These are phyloP conservation scores for Panaeolus papilionaceus DNA, from an alignment of 768 basidiomycete genomes.

Conservation along the genomic window DNA sequence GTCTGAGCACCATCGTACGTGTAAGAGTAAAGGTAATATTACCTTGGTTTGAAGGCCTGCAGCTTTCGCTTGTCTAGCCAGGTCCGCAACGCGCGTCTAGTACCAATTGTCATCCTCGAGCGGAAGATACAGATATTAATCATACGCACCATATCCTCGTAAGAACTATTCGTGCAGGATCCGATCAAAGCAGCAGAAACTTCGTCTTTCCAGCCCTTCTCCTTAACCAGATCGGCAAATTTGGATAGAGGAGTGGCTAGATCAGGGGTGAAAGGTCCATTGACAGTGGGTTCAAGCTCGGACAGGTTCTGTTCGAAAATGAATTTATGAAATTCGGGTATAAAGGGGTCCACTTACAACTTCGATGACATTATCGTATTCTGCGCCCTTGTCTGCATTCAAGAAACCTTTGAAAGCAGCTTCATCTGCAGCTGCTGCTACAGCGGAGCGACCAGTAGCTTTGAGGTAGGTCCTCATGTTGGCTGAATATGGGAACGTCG, in stretches of 20 bases:
- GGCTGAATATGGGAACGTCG: conserved; percentile 94
- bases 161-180: conserved; percentile 99
- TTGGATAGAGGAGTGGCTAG: conserved; percentile 92
- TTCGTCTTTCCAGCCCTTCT: conserved; percentile 93
- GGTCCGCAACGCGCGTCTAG: conserved; percentile 89
- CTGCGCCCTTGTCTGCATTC: conserved; percentile 81
- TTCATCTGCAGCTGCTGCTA: conserved; percentile 85
- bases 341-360: conserved; percentile 60
- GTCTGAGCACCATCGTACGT: conserved; percentile 15
- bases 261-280: conserved; percentile 98
- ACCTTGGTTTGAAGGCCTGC: conserved; percentile 84
- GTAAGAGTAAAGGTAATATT: neutral
- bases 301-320: conserved; percentile 71
- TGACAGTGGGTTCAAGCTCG: conserved; percentile 89
- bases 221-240: conserved; percentile 79
- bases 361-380: conserved; percentile 95
- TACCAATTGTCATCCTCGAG: conserved; percentile 18
- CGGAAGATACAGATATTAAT: neutral
- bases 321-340: conserved; percentile 16
- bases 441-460: conserved; percentile 87
- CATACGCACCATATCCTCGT: conserved; percentile 83
- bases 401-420: conserved; percentile 84
- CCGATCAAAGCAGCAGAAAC: conserved; percentile 93
- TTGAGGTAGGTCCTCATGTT: conserved; percentile 90
- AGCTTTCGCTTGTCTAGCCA: conserved; percentile 87